These are phyloP conservation scores for Microsporum ferrugineum DNA, from an alignment of 2,329 filamentous ascomycete species.

Conservation along the genomic window DNA sequence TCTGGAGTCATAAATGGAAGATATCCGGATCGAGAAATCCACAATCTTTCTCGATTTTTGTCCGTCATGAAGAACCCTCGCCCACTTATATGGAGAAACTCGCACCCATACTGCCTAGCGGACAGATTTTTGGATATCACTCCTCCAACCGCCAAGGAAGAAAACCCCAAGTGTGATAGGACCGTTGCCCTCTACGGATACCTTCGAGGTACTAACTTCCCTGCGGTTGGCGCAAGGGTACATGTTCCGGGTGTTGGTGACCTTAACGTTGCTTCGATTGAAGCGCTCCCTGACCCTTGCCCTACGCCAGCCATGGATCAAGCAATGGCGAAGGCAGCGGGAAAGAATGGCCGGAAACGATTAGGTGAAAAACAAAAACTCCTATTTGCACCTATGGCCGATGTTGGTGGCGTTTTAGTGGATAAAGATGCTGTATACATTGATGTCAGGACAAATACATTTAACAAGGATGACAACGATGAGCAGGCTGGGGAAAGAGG, in stretches of 20 bases:
- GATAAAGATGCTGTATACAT: constrained; percentile 97
- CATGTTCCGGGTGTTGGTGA: constrained; percentile 91
- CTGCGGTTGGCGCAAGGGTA: constrained; percentile 70
- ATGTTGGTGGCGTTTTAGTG: constrained; percentile 88
- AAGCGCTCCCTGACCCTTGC: constrained; percentile 84
- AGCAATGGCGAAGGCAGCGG: constrained; percentile 68
- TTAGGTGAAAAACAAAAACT: constrained; percentile 95
- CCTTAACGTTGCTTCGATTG: constrained; percentile 69
- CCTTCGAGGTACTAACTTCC: constrained; percentile 85
- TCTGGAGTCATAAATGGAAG: constrained; percentile 93
- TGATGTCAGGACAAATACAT: constrained; percentile 59
- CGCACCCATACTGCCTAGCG: constrained; percentile 84
- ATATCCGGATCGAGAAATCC: constrained; percentile 90
- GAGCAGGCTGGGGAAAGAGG: constrained; percentile 60
- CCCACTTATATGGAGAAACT: constrained; percentile 92
- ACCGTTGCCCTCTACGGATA: constrained; percentile 89
- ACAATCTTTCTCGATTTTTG: constrained; percentile 88
- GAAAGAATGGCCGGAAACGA: constrained; percentile 67
- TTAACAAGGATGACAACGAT: constrained; percentile 52
- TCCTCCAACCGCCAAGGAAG: constrained; percentile 80
- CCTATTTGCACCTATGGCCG: constrained; percentile 94
- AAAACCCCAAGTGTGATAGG: constrained; percentile 78
- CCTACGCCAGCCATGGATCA: constrained; percentile 87
- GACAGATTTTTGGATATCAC: constrained; percentile 95
- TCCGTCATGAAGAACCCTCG: constrained; percentile 99